phyloP scores from a whole-genome alignment of 2,329 filamentous ascomycete genomes.

The Cucurbitaria berberidis region DNA sequence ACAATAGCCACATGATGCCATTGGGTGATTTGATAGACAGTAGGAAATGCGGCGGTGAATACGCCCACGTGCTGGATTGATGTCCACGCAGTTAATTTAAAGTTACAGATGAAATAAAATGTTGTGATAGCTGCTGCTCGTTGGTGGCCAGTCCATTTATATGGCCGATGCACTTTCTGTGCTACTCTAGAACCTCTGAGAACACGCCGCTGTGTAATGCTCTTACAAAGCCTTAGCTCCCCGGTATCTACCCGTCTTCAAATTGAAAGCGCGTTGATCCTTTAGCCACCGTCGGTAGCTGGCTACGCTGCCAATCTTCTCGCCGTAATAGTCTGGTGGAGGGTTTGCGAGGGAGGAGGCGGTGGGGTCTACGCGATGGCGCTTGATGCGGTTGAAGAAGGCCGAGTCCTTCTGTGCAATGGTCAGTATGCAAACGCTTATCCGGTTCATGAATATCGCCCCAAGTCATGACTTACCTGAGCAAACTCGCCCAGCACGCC shows the following conservation, averaged over 20 bases:
- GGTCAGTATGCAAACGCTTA: not conserved
- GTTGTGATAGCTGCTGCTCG: not conserved
- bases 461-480: slow-evolving; percentile 57
- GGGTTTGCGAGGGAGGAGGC: slow-evolving; percentile 90
- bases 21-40: not conserved
- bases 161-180: not conserved
- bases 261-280: slow-evolving; percentile 93
- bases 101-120: not conserved
- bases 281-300: slow-evolving; percentile 96
- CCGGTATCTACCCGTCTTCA: slow-evolving; percentile 70
- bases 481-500: slow-evolving; percentile 75
- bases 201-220: too few species aligned
- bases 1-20: not conserved
- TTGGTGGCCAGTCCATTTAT: not conserved
- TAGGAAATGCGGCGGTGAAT: not conserved
- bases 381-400: slow-evolving; percentile 91
- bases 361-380: slow-evolving; percentile 87
- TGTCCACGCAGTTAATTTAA: not conserved
- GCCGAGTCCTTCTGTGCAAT: slow-evolving; percentile 79
- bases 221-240: slow-evolving; percentile 20
- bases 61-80: too few species aligned
- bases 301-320: slow-evolving; percentile 93
- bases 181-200: not conserved
- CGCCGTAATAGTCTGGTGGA: slow-evolving; percentile 96
- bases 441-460: too few species aligned